phyloP scores from a whole-genome alignment of 1,284 basidiomycete genomes.

The Ceraceosorus bombacis region DNA sequence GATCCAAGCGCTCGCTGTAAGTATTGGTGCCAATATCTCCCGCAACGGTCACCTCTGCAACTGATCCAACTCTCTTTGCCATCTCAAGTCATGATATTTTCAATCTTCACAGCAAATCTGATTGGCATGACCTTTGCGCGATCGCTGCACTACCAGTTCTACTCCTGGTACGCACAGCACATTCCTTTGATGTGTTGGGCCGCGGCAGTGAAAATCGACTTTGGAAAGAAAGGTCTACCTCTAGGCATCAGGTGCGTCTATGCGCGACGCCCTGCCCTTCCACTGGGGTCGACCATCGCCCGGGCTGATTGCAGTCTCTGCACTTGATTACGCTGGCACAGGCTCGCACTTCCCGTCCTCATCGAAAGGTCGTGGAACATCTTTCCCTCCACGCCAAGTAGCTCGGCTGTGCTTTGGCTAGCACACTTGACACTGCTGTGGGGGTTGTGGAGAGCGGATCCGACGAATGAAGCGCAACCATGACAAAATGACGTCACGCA shows the following conservation, averaged over 20 bases:
- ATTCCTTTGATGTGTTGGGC: conserved; percentile 62
- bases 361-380: conserved; percentile 19
- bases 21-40: too few species aligned
- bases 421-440: conserved; percentile 3
- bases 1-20: too few species aligned
- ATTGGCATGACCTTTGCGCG: conserved; percentile 85
- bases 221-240: conserved; percentile 49
- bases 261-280: not conserved
- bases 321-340: not conserved
- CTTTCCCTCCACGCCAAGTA: conserved; percentile 15
- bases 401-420: conserved; percentile 6
- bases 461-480: too few species aligned
- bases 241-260: conserved; percentile 19
- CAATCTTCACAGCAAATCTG: conserved; percentile 83
- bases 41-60: too few species aligned
- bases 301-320: not conserved
- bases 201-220: too few species aligned
- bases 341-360: conserved; percentile 9
- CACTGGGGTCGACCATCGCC: not conserved
- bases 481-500: too few species aligned
- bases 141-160: conserved; percentile 98
- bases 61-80: not conserved
- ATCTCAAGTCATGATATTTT: conserved; percentile 64
- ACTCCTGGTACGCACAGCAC: conserved; percentile 93
- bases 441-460: conserved; percentile 1